Percentiles rank a stretch among this genome's conserved stretches.
phyloP scores from a whole-genome alignment of 208 protist species.

The Trypanosoma scelopori region DNA sequence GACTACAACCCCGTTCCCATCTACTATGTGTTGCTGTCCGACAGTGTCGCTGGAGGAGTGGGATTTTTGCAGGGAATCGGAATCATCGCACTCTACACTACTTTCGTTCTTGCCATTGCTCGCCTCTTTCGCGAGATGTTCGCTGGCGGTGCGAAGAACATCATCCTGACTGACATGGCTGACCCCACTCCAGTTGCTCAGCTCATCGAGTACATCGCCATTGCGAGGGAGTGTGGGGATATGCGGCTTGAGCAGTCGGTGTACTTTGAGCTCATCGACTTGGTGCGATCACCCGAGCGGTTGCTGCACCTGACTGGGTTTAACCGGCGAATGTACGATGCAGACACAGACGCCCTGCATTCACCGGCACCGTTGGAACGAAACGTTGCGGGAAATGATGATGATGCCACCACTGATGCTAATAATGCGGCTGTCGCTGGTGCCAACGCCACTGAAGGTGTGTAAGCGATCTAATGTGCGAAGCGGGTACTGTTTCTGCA shows the following conservation, averaged over 20 bases:
- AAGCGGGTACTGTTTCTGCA: no score
- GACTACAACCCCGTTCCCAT: slow-evolving; percentile 23
- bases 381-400: background rate
- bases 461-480: no score
- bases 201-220: slow-evolving; percentile 54
- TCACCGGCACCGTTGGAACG: background rate
- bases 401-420: background rate
- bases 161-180: slow-evolving; percentile 56
- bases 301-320: slow-evolving; percentile 62
- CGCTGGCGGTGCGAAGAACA: slow-evolving; percentile 43
- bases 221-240: slow-evolving; percentile 55
- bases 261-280: slow-evolving; percentile 74
- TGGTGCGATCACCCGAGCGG: slow-evolving; percentile 67
- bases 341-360: slow-evolving; percentile 1
- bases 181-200: slow-evolving; percentile 53
- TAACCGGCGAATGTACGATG: slow-evolving; percentile 18
- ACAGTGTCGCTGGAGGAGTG: slow-evolving; percentile 48
- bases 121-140: slow-evolving; percentile 61
- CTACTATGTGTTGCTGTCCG: slow-evolving; percentile 63
- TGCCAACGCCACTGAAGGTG: no score
- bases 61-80: slow-evolving; percentile 63
- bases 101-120: slow-evolving; percentile 77
- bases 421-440: background rate
- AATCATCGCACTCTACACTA: slow-evolving; percentile 83
- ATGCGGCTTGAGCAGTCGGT: slow-evolving; percentile 73